Percentiles rank a stretch among this genome's conserved stretches.
Conservation (phyloP, 495 filamentous ascomycete species). For the Pseudevernia furfuracea region DNA sequence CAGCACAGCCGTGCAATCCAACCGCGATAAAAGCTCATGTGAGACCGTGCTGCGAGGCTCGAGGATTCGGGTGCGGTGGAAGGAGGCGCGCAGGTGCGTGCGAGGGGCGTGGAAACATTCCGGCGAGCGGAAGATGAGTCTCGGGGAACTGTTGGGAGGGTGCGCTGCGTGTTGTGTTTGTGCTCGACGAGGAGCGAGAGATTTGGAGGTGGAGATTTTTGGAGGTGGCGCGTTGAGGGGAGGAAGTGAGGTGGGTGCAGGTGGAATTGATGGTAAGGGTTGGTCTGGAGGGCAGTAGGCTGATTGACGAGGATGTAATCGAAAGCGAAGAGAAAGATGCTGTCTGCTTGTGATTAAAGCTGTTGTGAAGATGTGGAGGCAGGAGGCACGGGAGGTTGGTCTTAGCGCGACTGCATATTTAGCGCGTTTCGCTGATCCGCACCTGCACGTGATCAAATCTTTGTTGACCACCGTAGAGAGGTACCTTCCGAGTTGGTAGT, state of each 20-base stretch:
- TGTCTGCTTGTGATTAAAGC: not conserved
- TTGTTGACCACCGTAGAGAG: not conserved
- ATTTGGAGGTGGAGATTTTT: conserved; percentile 27
- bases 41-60: conserved; percentile 44
- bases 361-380: conserved; percentile 2
- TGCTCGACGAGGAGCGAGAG: conserved; percentile 34
- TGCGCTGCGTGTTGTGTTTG: conserved; percentile 45
- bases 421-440: conserved; percentile 9
- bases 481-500: no score
- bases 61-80: conserved; percentile 25
- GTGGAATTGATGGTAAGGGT: conserved; percentile 1
- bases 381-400: not conserved
- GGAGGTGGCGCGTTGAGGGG: conserved; percentile 14
- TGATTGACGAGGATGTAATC: not conserved
- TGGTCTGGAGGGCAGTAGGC: conserved; percentile 8
- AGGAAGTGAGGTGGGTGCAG: not conserved
- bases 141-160: conserved; percentile 64
- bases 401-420: not conserved
- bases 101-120: conserved; percentile 48
- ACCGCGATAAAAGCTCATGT: conserved; percentile 28
- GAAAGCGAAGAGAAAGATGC: no score
- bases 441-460: not conserved
- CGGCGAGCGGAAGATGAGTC: conserved; percentile 46
- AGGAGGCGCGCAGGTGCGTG: conserved; percentile 27
- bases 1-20: conserved; percentile 23